Conservation (phyloP, 2,329 filamentous ascomycete species). For the Sclerotinia glacialis region DNA sequence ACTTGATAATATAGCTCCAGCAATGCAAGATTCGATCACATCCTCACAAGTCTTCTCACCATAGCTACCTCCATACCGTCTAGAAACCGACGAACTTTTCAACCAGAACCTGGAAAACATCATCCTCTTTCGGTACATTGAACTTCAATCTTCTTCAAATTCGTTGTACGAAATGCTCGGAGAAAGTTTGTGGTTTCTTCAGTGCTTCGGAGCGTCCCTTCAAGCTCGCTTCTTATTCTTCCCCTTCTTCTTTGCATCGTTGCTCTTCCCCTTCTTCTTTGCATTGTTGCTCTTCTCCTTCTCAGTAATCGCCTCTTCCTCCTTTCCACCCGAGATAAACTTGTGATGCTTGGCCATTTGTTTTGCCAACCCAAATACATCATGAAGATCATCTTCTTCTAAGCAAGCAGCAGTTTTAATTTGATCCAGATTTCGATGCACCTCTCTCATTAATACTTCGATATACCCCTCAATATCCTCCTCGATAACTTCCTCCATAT, state of each 20-base stretch:
- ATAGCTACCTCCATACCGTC: neutral
- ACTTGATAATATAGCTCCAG: neutral
- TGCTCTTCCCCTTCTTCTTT: neutral
- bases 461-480: neutral
- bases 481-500: no score
- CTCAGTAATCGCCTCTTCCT: neutral
- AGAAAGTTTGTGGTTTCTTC: neutral
- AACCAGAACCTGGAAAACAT: neutral
- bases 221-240: neutral
- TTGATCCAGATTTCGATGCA: neutral
- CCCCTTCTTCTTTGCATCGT: neutral
- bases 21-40: neutral
- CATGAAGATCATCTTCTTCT: neutral
- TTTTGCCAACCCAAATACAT: neutral
- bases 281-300: no score
- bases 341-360: neutral
- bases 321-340: no score
- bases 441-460: slow-evolving; percentile 4
- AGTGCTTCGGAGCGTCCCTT: neutral
- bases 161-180: neutral
- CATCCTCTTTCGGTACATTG: neutral
- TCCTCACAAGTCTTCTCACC: neutral
- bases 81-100: neutral
- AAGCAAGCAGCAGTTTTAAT: neutral
- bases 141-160: neutral